A percentile compares a stretch with the other conserved stretches of the same genome.
These are phyloP conservation scores for Ceratocystis colombiana DNA, from an alignment of 2,329 filamentous ascomycete genomes.

Conservation along the genomic window DNA sequence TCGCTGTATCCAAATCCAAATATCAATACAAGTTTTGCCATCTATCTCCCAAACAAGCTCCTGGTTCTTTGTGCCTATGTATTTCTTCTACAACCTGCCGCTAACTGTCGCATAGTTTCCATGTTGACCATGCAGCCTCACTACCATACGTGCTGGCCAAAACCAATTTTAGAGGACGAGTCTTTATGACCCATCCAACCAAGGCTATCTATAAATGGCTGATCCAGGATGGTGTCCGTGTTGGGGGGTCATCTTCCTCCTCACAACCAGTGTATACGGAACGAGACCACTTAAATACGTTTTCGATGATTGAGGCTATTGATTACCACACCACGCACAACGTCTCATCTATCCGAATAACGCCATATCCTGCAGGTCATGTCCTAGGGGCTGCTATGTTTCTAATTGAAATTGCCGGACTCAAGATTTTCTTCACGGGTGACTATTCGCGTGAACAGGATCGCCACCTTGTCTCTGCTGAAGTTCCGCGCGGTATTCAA, in stretches of 20 bases:
- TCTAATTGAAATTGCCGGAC: conserved; percentile 87
- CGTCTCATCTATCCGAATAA: conserved; percentile 91
- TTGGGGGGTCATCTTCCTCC: conserved; percentile 59
- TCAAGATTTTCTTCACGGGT: conserved; percentile 95
- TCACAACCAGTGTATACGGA: conserved; percentile 84
- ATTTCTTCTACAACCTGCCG: conserved; percentile 4
- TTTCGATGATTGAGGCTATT: conserved; percentile 90
- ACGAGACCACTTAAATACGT: conserved; percentile 86
- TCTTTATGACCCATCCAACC: conserved; percentile 98
- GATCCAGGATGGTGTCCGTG: conserved; percentile 90
- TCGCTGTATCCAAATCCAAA: conserved; percentile 15
- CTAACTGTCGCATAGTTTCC: conserved; percentile 57
- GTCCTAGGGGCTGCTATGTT: conserved; percentile 99
- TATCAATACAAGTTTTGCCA: conserved; percentile 22
- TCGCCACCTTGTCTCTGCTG: conserved; percentile 85
- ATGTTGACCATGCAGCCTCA: conserved; percentile 97
- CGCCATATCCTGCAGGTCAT: conserved; percentile 91
- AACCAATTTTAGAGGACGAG: conserved; percentile 90
- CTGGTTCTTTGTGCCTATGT: conserved; percentile 19
- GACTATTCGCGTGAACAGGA: conserved; percentile 96
- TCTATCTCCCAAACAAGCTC: conserved; percentile 11
- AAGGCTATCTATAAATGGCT: conserved; percentile 99
- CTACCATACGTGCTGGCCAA: conserved; percentile 94
- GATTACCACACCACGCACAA: conserved; percentile 98
- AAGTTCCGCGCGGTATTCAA: conserved; percentile 78